phyloP scores from a whole-genome alignment of 139 green algal species.

The Chlorella sorokiniana region DNA sequence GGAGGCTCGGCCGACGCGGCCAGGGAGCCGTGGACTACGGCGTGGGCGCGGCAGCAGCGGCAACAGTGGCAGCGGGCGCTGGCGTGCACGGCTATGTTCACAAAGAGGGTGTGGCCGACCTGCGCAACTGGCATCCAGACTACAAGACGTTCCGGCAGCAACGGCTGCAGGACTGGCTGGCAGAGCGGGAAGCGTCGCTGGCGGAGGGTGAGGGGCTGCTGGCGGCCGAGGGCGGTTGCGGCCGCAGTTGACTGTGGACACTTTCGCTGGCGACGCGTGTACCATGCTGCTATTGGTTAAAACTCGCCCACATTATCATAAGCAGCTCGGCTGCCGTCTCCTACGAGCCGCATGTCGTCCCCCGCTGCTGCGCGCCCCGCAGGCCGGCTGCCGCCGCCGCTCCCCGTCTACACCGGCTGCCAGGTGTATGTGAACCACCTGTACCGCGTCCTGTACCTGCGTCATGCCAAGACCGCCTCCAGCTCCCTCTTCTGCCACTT shows the following conservation, averaged over 20 bases:
- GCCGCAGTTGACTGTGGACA: neutral
- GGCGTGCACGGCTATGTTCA: conserved; percentile 19
- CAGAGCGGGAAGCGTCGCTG: neutral
- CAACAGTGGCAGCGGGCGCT: neutral
- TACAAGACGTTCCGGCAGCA: neutral
- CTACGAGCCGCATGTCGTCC: neutral
- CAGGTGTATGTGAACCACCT: conserved; percentile 39
- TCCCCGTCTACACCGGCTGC: conserved; percentile 19
- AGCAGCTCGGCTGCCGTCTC: neutral
- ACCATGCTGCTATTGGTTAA: too few relatives aligned
- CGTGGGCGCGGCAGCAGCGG: neutral
- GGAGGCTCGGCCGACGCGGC: neutral
- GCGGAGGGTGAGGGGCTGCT: neutral
- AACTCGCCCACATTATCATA: too few relatives aligned
- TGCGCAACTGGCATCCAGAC: conserved; percentile 15
- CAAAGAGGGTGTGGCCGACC: conserved; percentile 14
- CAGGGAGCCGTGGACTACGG: neutral
- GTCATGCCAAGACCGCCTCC: conserved; percentile 31
- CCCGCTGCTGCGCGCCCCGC: neutral
- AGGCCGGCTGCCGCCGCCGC: conserved; percentile 18
- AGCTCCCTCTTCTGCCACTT: conserved; percentile 24
- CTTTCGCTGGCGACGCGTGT: neutral
- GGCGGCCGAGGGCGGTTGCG: neutral
- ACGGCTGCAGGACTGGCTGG: conserved; percentile 2
- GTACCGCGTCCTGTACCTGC: conserved; percentile 38